Evolutionary conservation across 148 eudicot genomes (phyloP), one percentile per base, ranked within the genome.

Genomic region (Agrostemma githago): DNA sequence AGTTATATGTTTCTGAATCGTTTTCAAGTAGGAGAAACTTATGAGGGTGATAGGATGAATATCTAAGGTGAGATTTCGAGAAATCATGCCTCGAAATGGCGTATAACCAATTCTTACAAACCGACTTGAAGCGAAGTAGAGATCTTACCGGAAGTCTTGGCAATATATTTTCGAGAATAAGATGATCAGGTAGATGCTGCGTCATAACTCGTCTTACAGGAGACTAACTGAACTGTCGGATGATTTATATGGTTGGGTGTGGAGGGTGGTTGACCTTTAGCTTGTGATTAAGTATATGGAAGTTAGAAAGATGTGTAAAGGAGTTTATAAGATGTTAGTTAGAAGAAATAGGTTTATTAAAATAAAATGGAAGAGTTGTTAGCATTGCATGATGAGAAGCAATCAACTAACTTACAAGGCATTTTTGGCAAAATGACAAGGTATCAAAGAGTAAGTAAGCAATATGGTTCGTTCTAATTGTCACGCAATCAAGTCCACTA

Each of bases 131-230:
- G 11, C 75, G 57, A 42, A 72, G 41, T 0, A 72, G 66, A 26
- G 67, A n/a, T 42, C 21, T 72, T 59, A 72, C 75, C 64, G 66
- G 75, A 42, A 72, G 67, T 61, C 75, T 72, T 42, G 75, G 57
- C 6, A 72, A 46, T 2, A 72, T 72, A 8, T 42, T 34, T 1
- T 60, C 66, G 0, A 42, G 16, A 41, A 72, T 60, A 10, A 72
- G 48, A 17, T 72, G 17, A 26, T 41, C 54, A 7, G 75, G 66
- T 56, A 71, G 74, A 21, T 17, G 68, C 17, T 17, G 68, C 17
- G 68, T 64, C 44, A 14, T 6, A 57, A 15, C 20, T 57, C 60
- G 19, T 57, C 8, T 57, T 57, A 57, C 20, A 57, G 2, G 4
- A 57, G 60, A n/a, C 20, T 57, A 15, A 57, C 60, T 57, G 34